phyloP scores from a whole-genome alignment of 2,329 filamentous ascomycete genomes.

The Fusarium anguioides region DNA sequence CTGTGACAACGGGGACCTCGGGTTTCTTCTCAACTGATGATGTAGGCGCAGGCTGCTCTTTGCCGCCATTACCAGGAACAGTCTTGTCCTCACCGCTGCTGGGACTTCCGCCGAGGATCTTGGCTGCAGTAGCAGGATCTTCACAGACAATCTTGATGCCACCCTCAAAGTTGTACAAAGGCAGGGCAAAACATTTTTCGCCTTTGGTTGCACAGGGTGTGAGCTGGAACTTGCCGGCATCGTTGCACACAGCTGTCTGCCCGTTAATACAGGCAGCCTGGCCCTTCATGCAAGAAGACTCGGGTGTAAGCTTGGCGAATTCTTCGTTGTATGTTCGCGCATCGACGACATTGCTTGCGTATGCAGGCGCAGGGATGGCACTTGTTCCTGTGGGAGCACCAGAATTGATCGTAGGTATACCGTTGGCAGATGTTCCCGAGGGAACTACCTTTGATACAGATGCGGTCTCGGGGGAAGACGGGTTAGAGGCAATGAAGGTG shows the following conservation, averaged over 20 bases:
- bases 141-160: constrained; percentile 64
- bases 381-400: constrained; percentile 52
- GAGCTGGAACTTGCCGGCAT: constrained; percentile 56
- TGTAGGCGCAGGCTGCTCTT: constrained; percentile 29
- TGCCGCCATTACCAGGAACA: constrained; percentile 13
- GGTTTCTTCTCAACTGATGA: constrained; percentile 19
- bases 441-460: constrained; percentile 21
- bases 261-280: constrained; percentile 66
- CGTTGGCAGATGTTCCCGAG: constrained; percentile 47
- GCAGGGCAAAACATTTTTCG: constrained; percentile 64
- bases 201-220: constrained; percentile 43
- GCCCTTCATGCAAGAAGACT: constrained; percentile 58
- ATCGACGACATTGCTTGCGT: constrained; percentile 58
- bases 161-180: constrained; percentile 57
- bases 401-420: constrained; percentile 57
- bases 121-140: constrained; percentile 53
- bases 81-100: constrained; percentile 7
- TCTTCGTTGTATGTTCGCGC: constrained; percentile 60
- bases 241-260: constrained; percentile 59
- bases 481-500: constrained; percentile 17
- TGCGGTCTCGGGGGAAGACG: constrained; percentile 17
- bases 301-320: constrained; percentile 57
- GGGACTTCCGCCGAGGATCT: constrained; percentile 53
- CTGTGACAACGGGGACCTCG: constrained; percentile 43
- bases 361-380: constrained; percentile 55